phyloP scores from a whole-genome alignment of 192 early-diverging fungal genomes.

The Coemansia sp. region DNA sequence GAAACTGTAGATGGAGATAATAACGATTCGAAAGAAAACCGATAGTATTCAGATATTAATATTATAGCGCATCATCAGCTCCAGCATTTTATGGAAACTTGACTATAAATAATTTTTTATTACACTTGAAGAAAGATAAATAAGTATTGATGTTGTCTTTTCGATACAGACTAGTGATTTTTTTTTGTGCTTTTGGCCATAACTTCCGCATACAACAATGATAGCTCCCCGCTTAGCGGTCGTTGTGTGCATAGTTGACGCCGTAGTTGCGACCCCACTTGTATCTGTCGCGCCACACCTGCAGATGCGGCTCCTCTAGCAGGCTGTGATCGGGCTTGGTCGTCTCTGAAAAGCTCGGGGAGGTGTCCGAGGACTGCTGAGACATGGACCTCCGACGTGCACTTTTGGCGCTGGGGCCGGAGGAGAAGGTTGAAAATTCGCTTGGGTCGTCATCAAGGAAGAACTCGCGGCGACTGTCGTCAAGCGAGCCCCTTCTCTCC shows the following conservation, averaged over 20 bases:
- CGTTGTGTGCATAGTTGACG: conserved; percentile 50
- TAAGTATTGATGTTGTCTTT: no score
- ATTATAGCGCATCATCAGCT: no score
- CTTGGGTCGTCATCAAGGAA: conserved; percentile 42
- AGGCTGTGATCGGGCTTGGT: conserved; percentile 32
- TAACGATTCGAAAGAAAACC: no score
- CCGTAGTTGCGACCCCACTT: conserved; percentile 49
- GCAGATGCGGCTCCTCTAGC: conserved; percentile 40
- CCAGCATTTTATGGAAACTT: no score
- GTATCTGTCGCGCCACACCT: conserved; percentile 47
- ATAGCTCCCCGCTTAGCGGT: conserved; percentile 12
- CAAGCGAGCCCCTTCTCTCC: neutral
- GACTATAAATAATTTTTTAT: neutral
- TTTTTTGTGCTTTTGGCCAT: no score
- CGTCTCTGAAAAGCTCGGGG: neutral
- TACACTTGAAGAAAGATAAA: neutral
- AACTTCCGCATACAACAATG: no score
- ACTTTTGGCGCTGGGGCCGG: conserved; percentile 20
- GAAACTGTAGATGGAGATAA: no score
- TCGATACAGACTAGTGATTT: no score
- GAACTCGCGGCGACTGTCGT: conserved; percentile 25
- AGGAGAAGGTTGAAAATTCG: conserved; percentile 44
- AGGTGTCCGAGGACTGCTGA: neutral
- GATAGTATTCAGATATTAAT: no score
- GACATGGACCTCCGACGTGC: conserved; percentile 22